phyloP scores from a whole-genome alignment of 345 rosid species.

The Sisymbrium altissimum region DNA sequence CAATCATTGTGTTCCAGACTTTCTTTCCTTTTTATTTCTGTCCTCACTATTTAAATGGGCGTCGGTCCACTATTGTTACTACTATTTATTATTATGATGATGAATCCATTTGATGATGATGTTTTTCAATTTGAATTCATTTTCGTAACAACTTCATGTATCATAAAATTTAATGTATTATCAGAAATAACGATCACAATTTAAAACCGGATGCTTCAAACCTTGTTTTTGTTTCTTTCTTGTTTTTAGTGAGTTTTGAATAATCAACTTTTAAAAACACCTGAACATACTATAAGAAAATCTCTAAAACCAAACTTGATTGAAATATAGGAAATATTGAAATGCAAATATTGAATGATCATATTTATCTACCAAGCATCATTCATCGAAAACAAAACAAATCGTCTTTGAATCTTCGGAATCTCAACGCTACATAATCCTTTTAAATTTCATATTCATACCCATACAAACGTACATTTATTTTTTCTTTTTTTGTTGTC shows the following conservation, averaged over 20 bases:
- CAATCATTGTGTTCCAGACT: conserved; percentile 32
- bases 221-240: not conserved
- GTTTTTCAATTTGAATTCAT: not conserved
- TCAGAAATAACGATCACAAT: not conserved
- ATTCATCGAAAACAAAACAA: not conserved
- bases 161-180: not conserved
- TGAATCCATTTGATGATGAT: not conserved
- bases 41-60: conserved; percentile 7
- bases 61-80: conserved; percentile 22
- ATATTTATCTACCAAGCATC: not conserved
- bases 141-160: not conserved
- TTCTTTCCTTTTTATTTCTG: not conserved
- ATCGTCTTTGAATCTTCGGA: not conserved
- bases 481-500: not conserved
- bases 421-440: not conserved
- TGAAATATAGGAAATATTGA: not conserved
- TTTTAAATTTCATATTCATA: not conserved
- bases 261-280: not conserved
- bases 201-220: not conserved
- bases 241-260: not conserved
- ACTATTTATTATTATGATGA: not conserved
- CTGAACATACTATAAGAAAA: not conserved
- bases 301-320: not conserved
- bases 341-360: not conserved
- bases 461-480: not conserved